Base-by-base conservation (phyloP, 345 rosid genomes). In the Brassica incana region DNA sequence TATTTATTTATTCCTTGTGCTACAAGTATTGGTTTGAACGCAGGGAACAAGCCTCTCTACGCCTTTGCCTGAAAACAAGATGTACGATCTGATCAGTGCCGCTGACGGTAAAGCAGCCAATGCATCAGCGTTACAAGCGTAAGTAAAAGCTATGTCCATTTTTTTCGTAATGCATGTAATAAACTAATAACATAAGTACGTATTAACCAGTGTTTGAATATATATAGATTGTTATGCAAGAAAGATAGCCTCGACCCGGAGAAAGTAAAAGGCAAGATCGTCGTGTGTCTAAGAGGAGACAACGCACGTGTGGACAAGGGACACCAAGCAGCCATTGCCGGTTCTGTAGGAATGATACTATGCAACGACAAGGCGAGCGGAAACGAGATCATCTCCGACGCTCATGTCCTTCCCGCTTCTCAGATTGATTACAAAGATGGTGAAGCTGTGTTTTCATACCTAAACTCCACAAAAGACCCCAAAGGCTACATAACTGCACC, bases 311-410 rank as follows among this genome's bases (percentile, higher is more conserved):
- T 88, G 2, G 88, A 85, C 0, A 90, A 93, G 77, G 89, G 95
- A 10, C 29, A 56, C 0, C 72, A 78, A 40, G 95, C 86, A 2
- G 73, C 77, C 3, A 2, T 1, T 18, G 95, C 90, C 0, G 92
- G 98, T 1, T 97, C 90, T 0, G 89, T 15, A 0, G 97, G 95
- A 62, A 88, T 91, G 90, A 88, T 91, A 60, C 84, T 93, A 14
- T 89, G 89, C 87, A 93, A 91, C 32, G 89, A 87, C 29, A 30
- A 83, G 58, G 43, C 45, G 0, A 77, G 60, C 30, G 92, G 94
- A 11, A 81, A 86, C 35, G 87, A 84, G 30, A 45, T 90, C 33
- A 64, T 71, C 5, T 83, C 91, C 0, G 95, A 90, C 79, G 79
- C 87, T 16, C 97, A 89, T 77, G 72, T 90, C 60, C 90, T 91